Base-by-base conservation (phyloP, 352 stramenopile genomes). In the Globisporangium nodosum region DNA sequence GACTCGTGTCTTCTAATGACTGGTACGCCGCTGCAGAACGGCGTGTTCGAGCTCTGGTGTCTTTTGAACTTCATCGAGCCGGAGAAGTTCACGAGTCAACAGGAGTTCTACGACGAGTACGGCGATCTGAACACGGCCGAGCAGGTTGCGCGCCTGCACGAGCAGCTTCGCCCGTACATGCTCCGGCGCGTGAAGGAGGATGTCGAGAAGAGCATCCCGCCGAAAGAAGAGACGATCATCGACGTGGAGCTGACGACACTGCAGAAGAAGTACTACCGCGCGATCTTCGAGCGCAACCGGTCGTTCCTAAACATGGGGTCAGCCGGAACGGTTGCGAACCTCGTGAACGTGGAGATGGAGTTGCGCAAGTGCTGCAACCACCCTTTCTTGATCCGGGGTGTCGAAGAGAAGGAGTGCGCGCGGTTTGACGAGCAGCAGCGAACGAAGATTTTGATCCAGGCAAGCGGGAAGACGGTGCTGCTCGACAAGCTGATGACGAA, bases 331-430 rank as follows among this genome's bases (percentile, higher is more conserved):
- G 94, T 98, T 52, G 92, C 82, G 11, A 98, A 98, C 64, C 74
- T 99, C 27, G 98, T 99, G 73, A 99, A 99, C 60, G 97, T 99
- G 57, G 96, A 99, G 74, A 99, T 99, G 97, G 97, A 99, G 64
- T 78, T 99, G 53, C 85, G 97, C 57, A 99, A 99, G 76, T 99
- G 96, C 74, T 99, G 97, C 76, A 99, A 99, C 67, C 97, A 99
- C 69, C 98, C 98, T 13, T 99, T 98, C 71, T 81, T 99, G 39
- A 96, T 99, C 60, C 81, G 92, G 42, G 97, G 97, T 20, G 94
- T 99, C 2, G 97, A 99, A 70, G 92, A 98, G 27, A 97, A 98
- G 62, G 97, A 99, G 68, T 95, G 96, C n/a, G 66, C 63, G n/a
- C 60, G 74, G 39, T 68, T 86, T 3, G 76, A 90, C 40, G 79